Evolutionary conservation across 202 grass and related monocot species (phyloP).

Genomic region (Zoysia matrella): DNA sequence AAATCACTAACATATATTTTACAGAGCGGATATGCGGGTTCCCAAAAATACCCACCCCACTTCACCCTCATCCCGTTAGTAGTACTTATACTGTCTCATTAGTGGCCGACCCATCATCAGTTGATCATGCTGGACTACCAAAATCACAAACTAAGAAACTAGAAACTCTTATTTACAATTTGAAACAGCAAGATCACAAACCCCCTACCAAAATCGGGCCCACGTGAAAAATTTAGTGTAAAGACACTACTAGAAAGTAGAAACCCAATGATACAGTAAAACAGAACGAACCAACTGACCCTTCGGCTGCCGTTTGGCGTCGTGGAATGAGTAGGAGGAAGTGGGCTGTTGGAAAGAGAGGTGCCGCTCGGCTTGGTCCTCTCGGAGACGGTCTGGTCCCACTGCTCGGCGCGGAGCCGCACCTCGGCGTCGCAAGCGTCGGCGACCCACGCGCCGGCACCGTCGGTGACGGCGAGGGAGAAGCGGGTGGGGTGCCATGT

Average conservation of each 20-base stretch:
- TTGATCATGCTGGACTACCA: background rate
- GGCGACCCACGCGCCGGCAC: slow-evolving; percentile 79
- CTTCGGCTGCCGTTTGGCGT: slow-evolving; percentile 69
- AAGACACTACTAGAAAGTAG: background rate
- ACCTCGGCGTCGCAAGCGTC: slow-evolving; percentile 82
- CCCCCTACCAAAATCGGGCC: background rate
- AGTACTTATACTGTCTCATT: background rate
- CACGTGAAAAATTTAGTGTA: background rate
- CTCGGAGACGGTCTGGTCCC: slow-evolving; percentile 77
- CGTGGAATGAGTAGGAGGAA: slow-evolving; percentile 80
- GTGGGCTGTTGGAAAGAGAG: slow-evolving; percentile 70
- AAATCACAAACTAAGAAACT: background rate
- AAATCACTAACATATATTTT: too few species aligned
- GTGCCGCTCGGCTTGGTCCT: slow-evolving; percentile 73
- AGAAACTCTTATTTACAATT: background rate
- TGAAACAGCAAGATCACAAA: background rate
- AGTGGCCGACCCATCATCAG: background rate
- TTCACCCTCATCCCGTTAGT: too few species aligned
- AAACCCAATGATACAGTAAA: background rate
- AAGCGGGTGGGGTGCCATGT: slow-evolving; percentile 78
- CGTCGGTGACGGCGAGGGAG: slow-evolving; percentile 82
- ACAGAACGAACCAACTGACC: slow-evolving; percentile 41
- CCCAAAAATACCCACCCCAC: too few species aligned
- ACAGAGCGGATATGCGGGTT: too few species aligned
- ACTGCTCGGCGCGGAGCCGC: slow-evolving; percentile 85